Percentiles rank a stretch among this genome's conserved stretches.
Conservation (phyloP, 2,329 filamentous ascomycete species). For the Talaromyces sp. region DNA sequence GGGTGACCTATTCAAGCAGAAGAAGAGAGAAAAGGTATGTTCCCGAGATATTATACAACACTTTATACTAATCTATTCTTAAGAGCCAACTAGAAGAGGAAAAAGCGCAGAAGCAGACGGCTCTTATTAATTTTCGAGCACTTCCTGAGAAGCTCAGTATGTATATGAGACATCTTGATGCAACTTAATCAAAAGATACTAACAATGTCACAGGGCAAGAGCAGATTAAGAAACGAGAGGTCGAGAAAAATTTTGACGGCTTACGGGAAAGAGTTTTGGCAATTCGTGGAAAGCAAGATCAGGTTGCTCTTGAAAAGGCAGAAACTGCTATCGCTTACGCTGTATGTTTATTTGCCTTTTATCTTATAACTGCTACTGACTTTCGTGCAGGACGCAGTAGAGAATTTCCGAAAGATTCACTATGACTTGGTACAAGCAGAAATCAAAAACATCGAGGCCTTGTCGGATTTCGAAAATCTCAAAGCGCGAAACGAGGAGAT, state of each 20-base stretch:
- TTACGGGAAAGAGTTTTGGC: constrained; percentile 49
- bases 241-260: constrained; percentile 40
- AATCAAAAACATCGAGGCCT: constrained; percentile 71
- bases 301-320: constrained; percentile 55
- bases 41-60: neutral
- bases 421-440: constrained; percentile 66
- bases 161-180: constrained; percentile 31
- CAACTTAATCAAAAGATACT: neutral
- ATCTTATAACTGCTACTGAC: neutral
- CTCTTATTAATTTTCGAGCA: constrained; percentile 61
- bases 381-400: constrained; percentile 53
- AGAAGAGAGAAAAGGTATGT: constrained; percentile 45
- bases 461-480: constrained; percentile 73
- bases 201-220: constrained; percentile 35
- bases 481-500: constrained; percentile 62
- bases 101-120: constrained; percentile 66
- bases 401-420: constrained; percentile 60
- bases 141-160: constrained; percentile 70
- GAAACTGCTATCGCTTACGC: constrained; percentile 56
- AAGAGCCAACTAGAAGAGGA: constrained; percentile 47
- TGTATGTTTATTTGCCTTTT: constrained; percentile 35
- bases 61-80: neutral
- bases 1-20: constrained; percentile 22
- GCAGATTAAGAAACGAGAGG: constrained; percentile 45
- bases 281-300: constrained; percentile 55